Percentiles rank a stretch among this genome's conserved stretches.
phyloP scores from a whole-genome alignment of 2,329 filamentous ascomycete genomes.

The Trichophyton benhamiae region DNA sequence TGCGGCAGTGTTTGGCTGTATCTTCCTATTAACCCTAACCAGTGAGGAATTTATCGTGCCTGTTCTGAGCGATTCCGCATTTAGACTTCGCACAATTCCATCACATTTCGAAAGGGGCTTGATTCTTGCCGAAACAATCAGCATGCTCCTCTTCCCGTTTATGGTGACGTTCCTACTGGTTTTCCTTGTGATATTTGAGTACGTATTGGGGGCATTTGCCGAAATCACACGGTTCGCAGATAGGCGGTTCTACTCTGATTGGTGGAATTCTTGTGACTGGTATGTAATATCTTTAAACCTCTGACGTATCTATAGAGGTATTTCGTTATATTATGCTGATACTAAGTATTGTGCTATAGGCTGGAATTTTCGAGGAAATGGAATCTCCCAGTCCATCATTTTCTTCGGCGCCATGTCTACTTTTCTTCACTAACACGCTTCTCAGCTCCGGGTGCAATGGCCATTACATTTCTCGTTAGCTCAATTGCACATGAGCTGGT shows the following conservation, averaged over 20 bases:
- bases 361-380: conserved; percentile 92
- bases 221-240: conserved; percentile 91
- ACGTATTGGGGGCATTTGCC: conserved; percentile 83
- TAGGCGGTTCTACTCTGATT: conserved; percentile 76
- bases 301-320: not conserved
- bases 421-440: conserved; percentile 65
- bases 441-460: conserved; percentile 63
- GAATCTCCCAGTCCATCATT: conserved; percentile 96
- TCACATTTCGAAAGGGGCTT: conserved; percentile 56
- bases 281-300: conserved; percentile 12
- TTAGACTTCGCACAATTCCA: conserved; percentile 37
- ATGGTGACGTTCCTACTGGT: conserved; percentile 92
- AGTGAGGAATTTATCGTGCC: conserved; percentile 94
- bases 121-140: conserved; percentile 79
- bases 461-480: conserved; percentile 84
- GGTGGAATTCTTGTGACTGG: conserved; percentile 51
- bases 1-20: conserved; percentile 84
- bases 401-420: conserved; percentile 90
- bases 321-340: not conserved
- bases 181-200: conserved; percentile 97
- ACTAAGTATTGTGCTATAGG: conserved; percentile 32
- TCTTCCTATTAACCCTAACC: conserved; percentile 82
- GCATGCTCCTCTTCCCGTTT: conserved; percentile 86
- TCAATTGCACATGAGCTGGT: conserved; percentile 87
- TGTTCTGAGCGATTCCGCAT: conserved; percentile 62